Percentiles rank a stretch among this genome's conserved stretches.
Evolutionary conservation across 257 asterid genomes (phyloP).

Genomic region (Forsythia suspensa): DNA sequence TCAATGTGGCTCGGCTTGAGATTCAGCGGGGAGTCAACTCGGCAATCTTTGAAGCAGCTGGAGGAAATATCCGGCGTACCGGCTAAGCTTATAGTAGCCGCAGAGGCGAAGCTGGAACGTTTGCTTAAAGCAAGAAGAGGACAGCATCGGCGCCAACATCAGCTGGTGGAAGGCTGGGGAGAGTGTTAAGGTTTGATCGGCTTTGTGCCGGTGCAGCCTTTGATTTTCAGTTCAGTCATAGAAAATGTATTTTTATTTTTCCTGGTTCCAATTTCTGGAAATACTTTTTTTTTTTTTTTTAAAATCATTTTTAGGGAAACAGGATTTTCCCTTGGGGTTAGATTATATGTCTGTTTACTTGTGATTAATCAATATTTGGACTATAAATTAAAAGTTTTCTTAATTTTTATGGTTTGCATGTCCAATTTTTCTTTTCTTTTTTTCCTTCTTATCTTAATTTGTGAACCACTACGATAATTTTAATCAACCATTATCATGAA

Average conservation of each 20-base stretch:
- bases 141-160: constrained; percentile 29
- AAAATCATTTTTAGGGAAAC: background rate
- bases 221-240: background rate
- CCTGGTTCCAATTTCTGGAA: background rate
- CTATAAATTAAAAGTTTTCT: background rate
- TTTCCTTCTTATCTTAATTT: too few relatives aligned
- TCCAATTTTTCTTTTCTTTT: too few relatives aligned
- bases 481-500: too few relatives aligned
- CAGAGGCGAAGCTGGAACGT: constrained; percentile 42
- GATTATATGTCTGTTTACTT: background rate
- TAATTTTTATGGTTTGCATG: too few relatives aligned
- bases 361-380: background rate
- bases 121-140: constrained; percentile 14
- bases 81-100: constrained; percentile 43
- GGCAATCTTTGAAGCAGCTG: constrained; percentile 36
- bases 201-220: background rate
- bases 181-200: constrained; percentile 35
- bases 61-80: constrained; percentile 65
- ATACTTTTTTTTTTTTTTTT: background rate
- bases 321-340: background rate
- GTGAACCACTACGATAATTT: too few relatives aligned
- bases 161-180: constrained; percentile 62
- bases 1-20: constrained; percentile 61
- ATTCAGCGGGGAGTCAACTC: constrained; percentile 11
- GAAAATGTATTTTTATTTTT: background rate